Conservation (phyloP, 2,329 filamentous ascomycete species). For the Talaromyces sp. region DNA sequence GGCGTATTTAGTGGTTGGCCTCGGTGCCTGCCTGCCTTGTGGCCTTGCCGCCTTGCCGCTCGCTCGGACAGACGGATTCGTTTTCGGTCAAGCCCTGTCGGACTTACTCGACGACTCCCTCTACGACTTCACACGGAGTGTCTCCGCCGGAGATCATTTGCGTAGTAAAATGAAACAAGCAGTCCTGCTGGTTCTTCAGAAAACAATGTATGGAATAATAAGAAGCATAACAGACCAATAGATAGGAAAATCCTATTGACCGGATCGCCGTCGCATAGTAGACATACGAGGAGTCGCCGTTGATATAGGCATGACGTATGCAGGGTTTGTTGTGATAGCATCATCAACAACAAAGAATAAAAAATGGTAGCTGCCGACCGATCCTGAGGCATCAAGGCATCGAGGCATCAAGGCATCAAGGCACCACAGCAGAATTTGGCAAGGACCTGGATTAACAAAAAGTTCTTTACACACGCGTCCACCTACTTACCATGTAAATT, state of each 20-base stretch:
- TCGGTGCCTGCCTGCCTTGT: background rate
- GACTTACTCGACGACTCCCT: background rate
- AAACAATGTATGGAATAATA: background rate
- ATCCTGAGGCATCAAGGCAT: background rate
- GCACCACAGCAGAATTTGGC: background rate
- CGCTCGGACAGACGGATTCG: conserved; percentile 7
- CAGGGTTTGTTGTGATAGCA: background rate
- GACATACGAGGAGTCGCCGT: background rate
- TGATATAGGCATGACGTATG: background rate
- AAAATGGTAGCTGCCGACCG: background rate
- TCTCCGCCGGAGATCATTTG: background rate
- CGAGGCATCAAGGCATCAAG: conserved; percentile 1
- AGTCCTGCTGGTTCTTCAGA: too few species aligned
- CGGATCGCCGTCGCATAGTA: background rate
- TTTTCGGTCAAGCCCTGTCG: background rate
- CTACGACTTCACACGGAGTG: background rate
- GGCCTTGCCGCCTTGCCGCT: background rate
- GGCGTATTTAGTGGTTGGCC: background rate
- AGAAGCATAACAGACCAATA: background rate
- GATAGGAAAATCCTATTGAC: background rate
- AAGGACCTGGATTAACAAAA: too few species aligned
- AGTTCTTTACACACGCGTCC: too few species aligned
- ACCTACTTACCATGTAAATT: too few species aligned
- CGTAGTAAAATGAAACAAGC: too few species aligned
- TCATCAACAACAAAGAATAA: background rate